phyloP scores from a whole-genome alignment of 768 basidiomycete species.

The Kwoniella dendrophila region DNA sequence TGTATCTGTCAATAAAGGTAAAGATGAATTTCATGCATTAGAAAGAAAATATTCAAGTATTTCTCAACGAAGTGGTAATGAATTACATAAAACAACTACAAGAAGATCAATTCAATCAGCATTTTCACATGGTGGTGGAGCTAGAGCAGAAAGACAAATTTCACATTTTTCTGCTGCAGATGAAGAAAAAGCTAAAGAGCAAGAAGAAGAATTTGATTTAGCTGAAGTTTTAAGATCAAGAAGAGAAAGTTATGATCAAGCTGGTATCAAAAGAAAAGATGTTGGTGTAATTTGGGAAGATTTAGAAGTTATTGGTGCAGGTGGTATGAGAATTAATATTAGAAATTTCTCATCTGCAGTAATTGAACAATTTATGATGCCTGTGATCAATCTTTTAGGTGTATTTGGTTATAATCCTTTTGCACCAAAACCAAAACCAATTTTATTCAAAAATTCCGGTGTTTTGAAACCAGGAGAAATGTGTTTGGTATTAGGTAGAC shows the following conservation, averaged over 20 bases:
- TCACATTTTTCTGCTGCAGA: constrained; percentile 17
- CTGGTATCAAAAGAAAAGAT: constrained; percentile 57
- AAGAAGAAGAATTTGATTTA: constrained; percentile 56
- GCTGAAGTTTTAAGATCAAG: constrained; percentile 46
- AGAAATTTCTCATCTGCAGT: constrained; percentile 58
- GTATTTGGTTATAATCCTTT: constrained; percentile 63
- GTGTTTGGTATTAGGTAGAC: constrained; percentile 76
- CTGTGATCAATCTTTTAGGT: constrained; percentile 63
- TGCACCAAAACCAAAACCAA: constrained; percentile 61
- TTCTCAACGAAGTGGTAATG: constrained; percentile 36
- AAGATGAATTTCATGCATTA: constrained; percentile 44
- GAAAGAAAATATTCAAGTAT: constrained; percentile 44
- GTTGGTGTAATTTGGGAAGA: constrained; percentile 55
- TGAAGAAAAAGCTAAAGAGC: constrained; percentile 48
- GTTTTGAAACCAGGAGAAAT: constrained; percentile 68
- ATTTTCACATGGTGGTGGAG: constrained; percentile 2
- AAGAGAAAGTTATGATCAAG: constrained; percentile 41
- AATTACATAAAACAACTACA: constrained; percentile 36
- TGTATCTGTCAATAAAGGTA: constrained; percentile 42
- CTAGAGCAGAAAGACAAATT: constrained; percentile 12
- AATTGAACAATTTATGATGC: constrained; percentile 62
- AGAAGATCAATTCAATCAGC: constrained; percentile 22
- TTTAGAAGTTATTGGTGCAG: constrained; percentile 56
- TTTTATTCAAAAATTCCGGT: constrained; percentile 64
- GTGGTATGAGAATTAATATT: constrained; percentile 58